A percentile compares a stretch with the other conserved stretches of the same genome.
Conservation (phyloP, 768 basidiomycete genomes). For the Pleurotus ostreatus region DNA sequence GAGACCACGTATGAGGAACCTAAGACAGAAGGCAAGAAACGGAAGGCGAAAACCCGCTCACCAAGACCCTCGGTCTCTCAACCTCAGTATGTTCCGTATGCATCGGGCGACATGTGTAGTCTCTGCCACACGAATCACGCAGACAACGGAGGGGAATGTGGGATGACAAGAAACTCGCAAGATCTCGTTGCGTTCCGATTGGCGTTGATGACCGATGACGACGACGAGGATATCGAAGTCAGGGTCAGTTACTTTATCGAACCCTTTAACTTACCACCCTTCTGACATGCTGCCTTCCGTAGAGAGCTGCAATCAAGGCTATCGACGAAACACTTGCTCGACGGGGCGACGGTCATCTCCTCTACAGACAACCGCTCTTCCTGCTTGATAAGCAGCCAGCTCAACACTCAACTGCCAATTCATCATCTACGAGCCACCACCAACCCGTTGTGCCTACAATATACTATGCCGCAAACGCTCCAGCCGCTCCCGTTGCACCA, state of each 20-base stretch:
- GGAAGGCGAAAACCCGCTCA: conserved; percentile 16
- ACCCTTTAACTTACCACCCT: neutral
- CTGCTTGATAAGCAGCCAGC: conserved; percentile 35
- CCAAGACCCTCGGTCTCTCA: neutral
- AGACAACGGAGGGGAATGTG: conserved; percentile 42
- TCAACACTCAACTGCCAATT: neutral
- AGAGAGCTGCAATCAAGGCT: conserved; percentile 63
- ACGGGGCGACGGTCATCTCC: conserved; percentile 52
- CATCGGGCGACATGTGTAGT: conserved; percentile 40
- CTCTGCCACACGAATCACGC: conserved; percentile 58
- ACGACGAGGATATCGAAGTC: too few species aligned
- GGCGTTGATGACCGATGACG: conserved; percentile 59
- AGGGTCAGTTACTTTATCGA: too few species aligned
- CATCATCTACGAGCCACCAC: too few species aligned
- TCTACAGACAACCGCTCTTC: conserved; percentile 62
- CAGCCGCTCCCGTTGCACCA: neutral
- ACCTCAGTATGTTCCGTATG: neutral
- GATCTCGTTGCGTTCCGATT: conserved; percentile 68
- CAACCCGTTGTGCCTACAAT: too few species aligned
- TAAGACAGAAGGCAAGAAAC: conserved; percentile 14
- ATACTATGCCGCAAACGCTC: neutral
- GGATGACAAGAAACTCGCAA: conserved; percentile 61
- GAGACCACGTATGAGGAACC: conserved; percentile 5
- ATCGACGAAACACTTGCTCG: conserved; percentile 62
- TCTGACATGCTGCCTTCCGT: conserved; percentile 9